Evolutionary conservation across 306 rosid species (phyloP), one percentile per base, ranked within the genome.

Genomic region (Quercus gilva): DNA sequence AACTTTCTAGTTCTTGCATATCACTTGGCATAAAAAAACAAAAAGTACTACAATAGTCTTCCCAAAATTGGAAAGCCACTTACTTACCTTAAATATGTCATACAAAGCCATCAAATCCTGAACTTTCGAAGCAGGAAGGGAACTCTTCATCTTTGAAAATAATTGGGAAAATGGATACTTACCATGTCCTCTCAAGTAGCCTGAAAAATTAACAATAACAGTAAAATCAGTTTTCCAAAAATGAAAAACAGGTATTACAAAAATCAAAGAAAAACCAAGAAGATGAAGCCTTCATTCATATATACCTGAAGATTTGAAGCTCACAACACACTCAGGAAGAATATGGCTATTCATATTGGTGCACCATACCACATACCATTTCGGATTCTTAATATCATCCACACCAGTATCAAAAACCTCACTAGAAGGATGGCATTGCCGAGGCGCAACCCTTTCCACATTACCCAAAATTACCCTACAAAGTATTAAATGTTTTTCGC

Each of bases 401-500:
- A 84, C 86, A 31, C 91, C 97, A 2, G 87, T 82, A 73, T 92
- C 97, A 17, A 78, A 92, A 15, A 75, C 81, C 31, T 3, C 31
- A 73, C 89, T 74, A 4, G 91, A 90, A 85, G 89, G 82, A 72
- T 80, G 49, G 41, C 78, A 76, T 55, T 88, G 92, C 19, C 69
- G 77, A 74, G 83, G 75, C 55, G 88, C 90, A 15, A 90, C 80
- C 74, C 71, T 88, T 76, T 92, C 97, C 17, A 92, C 80, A 0
- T 67, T 90, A 26, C 97, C 97, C 61, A 92, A 59, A 75, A 90
- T 79, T 77, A 88, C 86, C 21, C 85, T 89, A 84, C 97, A 90
- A 73, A 92, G 80, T 45, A 90, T 43, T 20, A 85, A 4, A 78
- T 92, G 89, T 69, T 82, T 92, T 70, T 80, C 87, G 21, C 79